Conservation (phyloP, 805 yeast genomes). For the Wickerhamiella slavikovae region DNA sequence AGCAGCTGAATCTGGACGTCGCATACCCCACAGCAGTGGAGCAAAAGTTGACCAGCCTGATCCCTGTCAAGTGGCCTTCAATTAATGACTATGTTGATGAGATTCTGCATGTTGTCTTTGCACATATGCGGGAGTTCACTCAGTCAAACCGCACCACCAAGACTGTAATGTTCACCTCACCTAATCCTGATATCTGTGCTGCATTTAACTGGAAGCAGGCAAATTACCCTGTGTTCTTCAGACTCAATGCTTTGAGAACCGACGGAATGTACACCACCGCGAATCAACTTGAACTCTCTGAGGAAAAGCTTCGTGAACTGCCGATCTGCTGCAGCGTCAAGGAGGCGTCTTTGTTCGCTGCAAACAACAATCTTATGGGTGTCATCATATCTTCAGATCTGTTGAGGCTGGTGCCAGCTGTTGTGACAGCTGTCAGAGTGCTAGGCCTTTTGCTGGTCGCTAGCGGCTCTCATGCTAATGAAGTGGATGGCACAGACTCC, state of each 20-base stretch:
- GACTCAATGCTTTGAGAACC: conserved; percentile 29
- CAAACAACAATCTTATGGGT: conserved; percentile 69
- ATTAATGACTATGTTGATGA: conserved; percentile 61
- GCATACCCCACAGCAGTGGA: conserved; percentile 12
- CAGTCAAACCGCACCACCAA: conserved; percentile 18
- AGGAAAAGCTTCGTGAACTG: conserved; percentile 12
- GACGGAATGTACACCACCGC: conserved; percentile 12
- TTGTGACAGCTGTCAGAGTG: conserved; percentile 54
- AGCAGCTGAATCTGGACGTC: conserved; percentile 12
- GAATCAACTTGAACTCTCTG: conserved; percentile 14
- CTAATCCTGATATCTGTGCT: conserved; percentile 79
- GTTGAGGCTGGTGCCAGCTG: conserved; percentile 49
- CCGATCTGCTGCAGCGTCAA: conserved; percentile 36
- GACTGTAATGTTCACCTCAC: conserved; percentile 65
- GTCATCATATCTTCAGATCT: conserved; percentile 55
- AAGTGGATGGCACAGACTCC: conserved; percentile 34
- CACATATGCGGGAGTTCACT: conserved; percentile 36
- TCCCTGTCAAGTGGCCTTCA: conserved; percentile 18
- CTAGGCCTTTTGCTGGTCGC: conserved; percentile 76
- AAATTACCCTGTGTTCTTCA: conserved; percentile 81
- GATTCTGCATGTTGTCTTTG: conserved; percentile 49
- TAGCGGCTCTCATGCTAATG: conserved; percentile 5
- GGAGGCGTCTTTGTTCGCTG: conserved; percentile 65
- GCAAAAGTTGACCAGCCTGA: conserved; percentile 3
- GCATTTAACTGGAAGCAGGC: conserved; percentile 97